These are phyloP conservation scores for Spiraea crenata DNA, from an alignment of 331 rosid genomes.

Conservation along the genomic window DNA sequence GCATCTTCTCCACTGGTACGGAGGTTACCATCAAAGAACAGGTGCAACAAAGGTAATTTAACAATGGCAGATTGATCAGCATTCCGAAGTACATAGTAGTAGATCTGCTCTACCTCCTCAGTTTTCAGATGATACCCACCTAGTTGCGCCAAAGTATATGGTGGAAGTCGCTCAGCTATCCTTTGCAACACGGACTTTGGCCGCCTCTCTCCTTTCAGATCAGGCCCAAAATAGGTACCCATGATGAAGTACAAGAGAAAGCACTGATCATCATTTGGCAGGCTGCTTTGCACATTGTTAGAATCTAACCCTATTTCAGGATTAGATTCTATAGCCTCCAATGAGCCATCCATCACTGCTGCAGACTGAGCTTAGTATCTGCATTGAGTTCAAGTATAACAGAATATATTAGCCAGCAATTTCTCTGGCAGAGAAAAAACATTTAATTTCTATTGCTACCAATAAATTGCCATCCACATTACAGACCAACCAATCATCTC, in stretches of 20 bases:
- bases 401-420: neutral
- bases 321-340: constrained; percentile 20
- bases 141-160: constrained; percentile 48
- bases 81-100: constrained; percentile 46
- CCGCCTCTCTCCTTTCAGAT: constrained; percentile 36
- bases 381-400: neutral
- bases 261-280: constrained; percentile 35
- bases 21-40: constrained; percentile 40
- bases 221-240: constrained; percentile 61
- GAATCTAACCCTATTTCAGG: constrained; percentile 14
- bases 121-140: constrained; percentile 37
- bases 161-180: constrained; percentile 61
- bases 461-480: neutral
- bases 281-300: constrained; percentile 15
- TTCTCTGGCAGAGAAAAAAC: neutral
- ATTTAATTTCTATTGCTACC: neutral
- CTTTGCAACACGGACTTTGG: constrained; percentile 56
- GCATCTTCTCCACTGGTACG: constrained; percentile 26
- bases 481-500: neutral
- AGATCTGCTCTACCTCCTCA: constrained; percentile 41
- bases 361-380: neutral
- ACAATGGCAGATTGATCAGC: constrained; percentile 41
- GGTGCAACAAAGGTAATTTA: constrained; percentile 31
- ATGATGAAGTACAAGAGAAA: constrained; percentile 52
- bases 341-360: constrained; percentile 26